These are phyloP conservation scores for Calocybe indica DNA, from an alignment of 768 basidiomycete species.

Conservation along the genomic window DNA sequence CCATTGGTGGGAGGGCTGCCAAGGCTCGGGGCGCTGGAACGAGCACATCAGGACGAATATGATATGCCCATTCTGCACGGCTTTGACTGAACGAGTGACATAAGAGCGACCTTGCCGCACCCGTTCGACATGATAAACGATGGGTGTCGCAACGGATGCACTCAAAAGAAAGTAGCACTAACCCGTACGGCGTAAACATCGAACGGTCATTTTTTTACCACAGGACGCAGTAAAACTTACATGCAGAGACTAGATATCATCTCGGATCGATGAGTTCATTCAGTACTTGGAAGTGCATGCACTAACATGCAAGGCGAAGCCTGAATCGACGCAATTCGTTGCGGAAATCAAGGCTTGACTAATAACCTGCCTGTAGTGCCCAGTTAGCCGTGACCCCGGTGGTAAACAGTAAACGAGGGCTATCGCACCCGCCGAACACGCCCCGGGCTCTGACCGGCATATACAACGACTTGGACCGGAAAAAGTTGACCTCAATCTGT, in stretches of 20 bases:
- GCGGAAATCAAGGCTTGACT: conserved; percentile 82
- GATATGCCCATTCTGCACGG: conserved; percentile 43
- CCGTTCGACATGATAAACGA: conserved; percentile 74
- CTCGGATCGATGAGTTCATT: not conserved
- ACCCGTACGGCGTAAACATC: not conserved
- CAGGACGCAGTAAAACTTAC: conserved; percentile 32
- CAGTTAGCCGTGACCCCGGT: not conserved
- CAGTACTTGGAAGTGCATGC: not conserved
- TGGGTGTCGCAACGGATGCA: conserved; percentile 66
- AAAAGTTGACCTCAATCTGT: conserved; percentile 69
- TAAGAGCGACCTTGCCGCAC: conserved; percentile 74
- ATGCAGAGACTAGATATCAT: conserved; percentile 52
- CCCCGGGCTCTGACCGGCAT: conserved; percentile 58
- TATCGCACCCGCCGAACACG: conserved; percentile 66
- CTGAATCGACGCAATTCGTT: conserved; percentile 63
- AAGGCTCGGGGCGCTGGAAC: conserved; percentile 74
- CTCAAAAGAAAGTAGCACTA: conserved; percentile 82
- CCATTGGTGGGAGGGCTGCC: conserved; percentile 67
- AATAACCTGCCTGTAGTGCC: conserved; percentile 59
- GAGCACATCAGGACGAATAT: conserved; percentile 69
- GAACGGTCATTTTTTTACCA: not conserved
- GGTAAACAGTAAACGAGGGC: not conserved
- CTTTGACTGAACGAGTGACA: conserved; percentile 58
- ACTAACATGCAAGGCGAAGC: conserved; percentile 69
- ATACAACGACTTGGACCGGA: conserved; percentile 70